Base-by-base conservation (phyloP, 441 rosid species). In the Brassica hybrid region DNA sequence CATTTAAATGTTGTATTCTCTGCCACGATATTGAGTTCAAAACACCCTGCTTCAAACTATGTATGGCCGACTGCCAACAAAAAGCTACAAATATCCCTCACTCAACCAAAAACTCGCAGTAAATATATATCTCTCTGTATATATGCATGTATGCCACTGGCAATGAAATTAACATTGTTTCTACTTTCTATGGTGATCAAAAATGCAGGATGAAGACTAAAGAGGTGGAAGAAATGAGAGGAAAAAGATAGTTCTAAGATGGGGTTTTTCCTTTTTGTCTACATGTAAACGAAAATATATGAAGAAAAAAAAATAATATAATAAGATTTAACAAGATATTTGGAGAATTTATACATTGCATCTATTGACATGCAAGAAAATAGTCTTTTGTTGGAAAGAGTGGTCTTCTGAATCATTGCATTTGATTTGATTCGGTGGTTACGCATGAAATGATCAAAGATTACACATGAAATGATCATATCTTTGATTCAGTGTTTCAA, bases 401-500 rank as follows among this genome's bases (percentile, higher is more conserved):
- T 34, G 41, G 41, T 34, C 9, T 34, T 34, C 41, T 34, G 41
- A 34, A 34, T 7, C 41, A 34, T 34, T 34, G 41, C 59, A 54
- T 54, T 16, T 54, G 12, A 17, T 54, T 16, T 54, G 59, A 7
- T 54, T 17, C 7, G 23, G 23, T 54, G 10, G 59, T 54, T 54
- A 17, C n/a, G n/a, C 61, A 57, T 57, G 25, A 56, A 56, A 56
- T 17, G 60, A 56, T 56, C 60, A 56, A 50, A 50, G 56, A 14
- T 50, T 50, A 50, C 56, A 50, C 56, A 50, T 50, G 56, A 50
- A 50, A 5, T 14, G 34, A 30, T 14, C 10, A 6, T 18, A 56
- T 18, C 19, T 14, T 52, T 52, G 19, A 14, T 52, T 52, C 18
- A 30, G 34, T 52, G 18, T 14, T 14, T 14, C 14, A 52, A 52